These are phyloP conservation scores for Mortierella sp. DNA, from an alignment of 371 early-diverging fungal genomes.

Conservation along the genomic window DNA sequence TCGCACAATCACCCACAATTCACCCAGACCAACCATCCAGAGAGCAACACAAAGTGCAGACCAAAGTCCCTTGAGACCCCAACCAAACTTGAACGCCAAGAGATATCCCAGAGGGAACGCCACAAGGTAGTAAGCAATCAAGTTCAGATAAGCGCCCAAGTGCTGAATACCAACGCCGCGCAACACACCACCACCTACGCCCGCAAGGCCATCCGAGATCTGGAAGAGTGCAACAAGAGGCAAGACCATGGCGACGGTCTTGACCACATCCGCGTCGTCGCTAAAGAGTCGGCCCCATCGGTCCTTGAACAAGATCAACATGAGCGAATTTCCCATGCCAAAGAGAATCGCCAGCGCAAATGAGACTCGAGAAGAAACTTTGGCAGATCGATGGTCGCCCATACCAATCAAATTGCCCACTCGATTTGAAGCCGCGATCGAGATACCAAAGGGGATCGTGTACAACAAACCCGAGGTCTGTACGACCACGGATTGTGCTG, in stretches of 20 bases:
- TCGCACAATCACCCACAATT: conserved; percentile 21
- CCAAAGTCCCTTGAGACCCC: not conserved
- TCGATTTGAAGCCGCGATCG: conserved; percentile 80
- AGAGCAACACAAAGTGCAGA: conserved; percentile 52
- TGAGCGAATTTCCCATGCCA: conserved; percentile 32
- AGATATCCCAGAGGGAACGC: not conserved
- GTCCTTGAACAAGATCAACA: conserved; percentile 54
- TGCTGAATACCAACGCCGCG: conserved; percentile 80
- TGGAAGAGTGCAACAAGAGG: conserved; percentile 88
- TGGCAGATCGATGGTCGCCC: conserved; percentile 44
- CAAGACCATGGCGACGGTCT: conserved; percentile 73
- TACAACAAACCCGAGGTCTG: conserved; percentile 78
- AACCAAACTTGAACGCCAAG: conserved; percentile 6
- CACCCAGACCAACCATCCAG: conserved; percentile 51
- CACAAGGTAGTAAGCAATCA: conserved; percentile 68
- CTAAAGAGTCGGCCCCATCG: conserved; percentile 75
- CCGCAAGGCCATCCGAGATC: conserved; percentile 73
- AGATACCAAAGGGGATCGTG: conserved; percentile 76
- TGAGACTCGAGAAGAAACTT: conserved; percentile 35
- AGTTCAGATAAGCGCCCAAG: conserved; percentile 73
- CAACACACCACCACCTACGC: conserved; percentile 76
- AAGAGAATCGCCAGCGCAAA: conserved; percentile 51
- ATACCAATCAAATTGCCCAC: conserved; percentile 83
- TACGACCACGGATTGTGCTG: conserved; percentile 87
- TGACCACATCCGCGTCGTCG: conserved; percentile 74